Conservation (phyloP, 2,329 filamentous ascomycete species). For the Exophiala phaeomuriformis region DNA sequence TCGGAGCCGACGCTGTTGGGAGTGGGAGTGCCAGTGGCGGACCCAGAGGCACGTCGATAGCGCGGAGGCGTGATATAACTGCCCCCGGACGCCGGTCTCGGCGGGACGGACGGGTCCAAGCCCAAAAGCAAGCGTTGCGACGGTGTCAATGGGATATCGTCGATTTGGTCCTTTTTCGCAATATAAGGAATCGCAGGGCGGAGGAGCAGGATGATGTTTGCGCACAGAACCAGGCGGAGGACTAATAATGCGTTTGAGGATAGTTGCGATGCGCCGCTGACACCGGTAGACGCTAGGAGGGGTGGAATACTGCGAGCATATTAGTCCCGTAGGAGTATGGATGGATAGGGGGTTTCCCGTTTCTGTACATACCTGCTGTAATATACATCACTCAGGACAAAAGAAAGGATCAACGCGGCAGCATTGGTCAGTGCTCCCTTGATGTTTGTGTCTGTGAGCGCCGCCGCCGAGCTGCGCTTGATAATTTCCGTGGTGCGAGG, state of each 20-base stretch:
- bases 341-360: too few relatives aligned
- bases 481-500: conserved; percentile 83
- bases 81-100: conserved; percentile 39
- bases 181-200: conserved; percentile 55
- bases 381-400: conserved; percentile 33
- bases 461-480: conserved; percentile 66
- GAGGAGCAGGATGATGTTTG: conserved; percentile 65
- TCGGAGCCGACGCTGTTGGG: conserved; percentile 31
- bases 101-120: conserved; percentile 61
- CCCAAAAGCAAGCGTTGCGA: conserved; percentile 79
- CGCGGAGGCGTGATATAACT: conserved; percentile 63
- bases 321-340: conserved; percentile 3
- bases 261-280: conserved; percentile 32
- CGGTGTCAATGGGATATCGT: conserved; percentile 87
- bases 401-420: conserved; percentile 46
- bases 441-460: conserved; percentile 71
- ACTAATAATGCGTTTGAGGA: conserved; percentile 45
- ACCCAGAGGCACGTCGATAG: conserved; percentile 27
- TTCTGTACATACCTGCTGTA: conserved; percentile 21
- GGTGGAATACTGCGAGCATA: conserved; percentile 30
- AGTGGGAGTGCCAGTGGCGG: conserved; percentile 40
- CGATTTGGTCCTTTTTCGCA: conserved; percentile 64
- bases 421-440: conserved; percentile 63
- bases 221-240: conserved; percentile 55
- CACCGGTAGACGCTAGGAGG: conserved; percentile 31